Conservation (phyloP, 2,329 filamentous ascomycete genomes). For the Microcyclospora tardicrescens region DNA sequence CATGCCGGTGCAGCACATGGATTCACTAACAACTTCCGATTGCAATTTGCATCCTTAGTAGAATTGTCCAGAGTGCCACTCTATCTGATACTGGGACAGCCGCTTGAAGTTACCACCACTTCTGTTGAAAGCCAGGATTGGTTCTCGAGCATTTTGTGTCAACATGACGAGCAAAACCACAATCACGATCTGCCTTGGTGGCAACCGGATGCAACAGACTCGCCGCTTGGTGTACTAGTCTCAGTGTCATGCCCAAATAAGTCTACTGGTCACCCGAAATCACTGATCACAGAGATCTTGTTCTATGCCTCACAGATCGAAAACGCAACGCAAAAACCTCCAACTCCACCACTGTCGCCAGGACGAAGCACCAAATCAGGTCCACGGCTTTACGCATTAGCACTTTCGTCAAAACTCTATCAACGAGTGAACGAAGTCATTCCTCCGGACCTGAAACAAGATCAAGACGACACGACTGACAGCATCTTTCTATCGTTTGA, state of each 20-base stretch:
- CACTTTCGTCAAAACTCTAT: slow-evolving; percentile 32
- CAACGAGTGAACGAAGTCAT: slow-evolving; percentile 9
- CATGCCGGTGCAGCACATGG: too few relatives aligned
- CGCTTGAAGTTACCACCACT: not conserved
- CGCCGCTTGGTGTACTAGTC: slow-evolving; percentile 9
- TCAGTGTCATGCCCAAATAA: slow-evolving; percentile 1
- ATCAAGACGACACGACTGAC: slow-evolving; percentile 5
- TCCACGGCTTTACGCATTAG: slow-evolving; percentile 28
- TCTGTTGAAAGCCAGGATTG: slow-evolving; percentile 2
- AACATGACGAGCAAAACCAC: not conserved
- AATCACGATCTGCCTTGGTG: slow-evolving; percentile 7
- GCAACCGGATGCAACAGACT: slow-evolving; percentile 9
- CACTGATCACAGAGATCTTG: slow-evolving; percentile 29
- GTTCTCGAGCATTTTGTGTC: slow-evolving; percentile 9
- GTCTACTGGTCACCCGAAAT: not conserved
- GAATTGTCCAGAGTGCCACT: not conserved
- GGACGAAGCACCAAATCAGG: not conserved
- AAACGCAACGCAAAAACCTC: slow-evolving; percentile 9
- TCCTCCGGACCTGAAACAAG: slow-evolving; percentile 15
- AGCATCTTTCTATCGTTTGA: slow-evolving; percentile 11
- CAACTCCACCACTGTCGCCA: slow-evolving; percentile 23
- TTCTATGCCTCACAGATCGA: slow-evolving; percentile 29
- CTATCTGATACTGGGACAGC: not conserved
- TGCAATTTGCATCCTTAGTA: not conserved
- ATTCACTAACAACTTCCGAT: too few relatives aligned